Evolutionary conservation across 1,284 basidiomycete genomes (phyloP), one percentile per base, ranked within the genome.

Genomic region (Athelia sp.): DNA sequence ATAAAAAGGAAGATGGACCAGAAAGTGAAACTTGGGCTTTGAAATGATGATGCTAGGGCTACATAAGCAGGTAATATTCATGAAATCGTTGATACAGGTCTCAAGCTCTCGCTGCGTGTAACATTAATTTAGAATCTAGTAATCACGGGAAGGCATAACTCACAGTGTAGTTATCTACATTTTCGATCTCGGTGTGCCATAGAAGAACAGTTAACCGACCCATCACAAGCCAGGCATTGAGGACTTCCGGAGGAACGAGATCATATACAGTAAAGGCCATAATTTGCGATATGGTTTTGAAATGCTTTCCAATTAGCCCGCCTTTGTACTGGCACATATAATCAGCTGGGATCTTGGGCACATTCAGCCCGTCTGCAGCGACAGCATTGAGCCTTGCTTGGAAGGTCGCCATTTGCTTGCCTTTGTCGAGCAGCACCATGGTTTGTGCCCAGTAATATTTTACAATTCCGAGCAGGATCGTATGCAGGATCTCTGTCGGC

Each of bases 401-500:
- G 21, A 40, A 40, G 6, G n/a, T 22, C 6, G 19, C 46, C 2
- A 40, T 56, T 10, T 40, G n/a, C n/a, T 22, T 22, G 8, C 36
- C 36, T 15, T 48, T 29, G 15, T 23, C 36, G 32, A 53, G 44
- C 11, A 47, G 38, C 11, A 24, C 13, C 2, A 46, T 10, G 8
- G 49, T 50, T 31, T 53, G 45, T 8, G 49, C 49, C 60, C 56
- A 59, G 11, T 54, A 43, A 46, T 63, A 63, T 46, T 63, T 63
- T 15, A 62, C 56, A 10, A 60, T 26, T 4, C 62, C 59, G 3
- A 64, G 52, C 11, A 62, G 40, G 19, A 60, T 52, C 1, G 58
- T 61, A 48, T 64, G 62, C 11, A 64, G 52, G 1, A 59, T 53
- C 46, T 64, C 61, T 15, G 50, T 49, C 2, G 62, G 62, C 8